Conservation (phyloP, 2,329 filamentous ascomycete genomes). For the Ophiocordyceps camponoti-rufipedis region DNA sequence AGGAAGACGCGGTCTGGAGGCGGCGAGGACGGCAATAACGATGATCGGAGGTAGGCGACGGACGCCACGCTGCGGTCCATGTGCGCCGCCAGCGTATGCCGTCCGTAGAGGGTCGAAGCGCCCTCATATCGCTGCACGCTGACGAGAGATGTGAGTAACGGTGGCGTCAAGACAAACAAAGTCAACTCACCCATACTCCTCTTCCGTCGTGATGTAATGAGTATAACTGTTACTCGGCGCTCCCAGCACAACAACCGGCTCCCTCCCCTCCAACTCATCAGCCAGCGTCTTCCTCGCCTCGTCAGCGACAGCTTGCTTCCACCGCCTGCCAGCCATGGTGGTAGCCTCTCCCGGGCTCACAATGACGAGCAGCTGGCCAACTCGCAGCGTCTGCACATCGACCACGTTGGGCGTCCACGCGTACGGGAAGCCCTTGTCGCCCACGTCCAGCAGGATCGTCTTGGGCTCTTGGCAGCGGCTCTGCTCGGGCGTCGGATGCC, state of each 20-base stretch:
- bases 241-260: constrained; percentile 61
- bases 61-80: constrained; percentile 60
- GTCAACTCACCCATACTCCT: constrained; percentile 31
- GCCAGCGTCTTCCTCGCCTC: constrained; percentile 25
- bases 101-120: constrained; percentile 73
- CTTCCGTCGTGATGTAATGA: constrained; percentile 55
- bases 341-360: constrained; percentile 77
- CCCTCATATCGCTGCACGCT: constrained; percentile 76
- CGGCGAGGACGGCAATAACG: not conserved
- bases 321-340: constrained; percentile 79
- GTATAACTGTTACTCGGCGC: constrained; percentile 81
- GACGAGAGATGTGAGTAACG: constrained; percentile 3
- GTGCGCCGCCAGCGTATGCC: constrained; percentile 68
- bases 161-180: not conserved
- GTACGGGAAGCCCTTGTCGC: constrained; percentile 57
- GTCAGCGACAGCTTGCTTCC: constrained; percentile 50
- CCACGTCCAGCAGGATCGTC: constrained; percentile 72
- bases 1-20: constrained; percentile 1
- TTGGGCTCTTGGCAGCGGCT: constrained; percentile 62
- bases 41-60: constrained; percentile 43
- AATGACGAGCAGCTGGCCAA: constrained; percentile 71
- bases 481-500: constrained; percentile 50
- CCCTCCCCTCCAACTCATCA: constrained; percentile 17
- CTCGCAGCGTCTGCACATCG: constrained; percentile 66
- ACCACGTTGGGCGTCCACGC: constrained; percentile 79